Evolutionary conservation across 768 basidiomycete genomes (phyloP), one percentile per base, ranked within the genome.

Genomic region (Boletales sp.): DNA sequence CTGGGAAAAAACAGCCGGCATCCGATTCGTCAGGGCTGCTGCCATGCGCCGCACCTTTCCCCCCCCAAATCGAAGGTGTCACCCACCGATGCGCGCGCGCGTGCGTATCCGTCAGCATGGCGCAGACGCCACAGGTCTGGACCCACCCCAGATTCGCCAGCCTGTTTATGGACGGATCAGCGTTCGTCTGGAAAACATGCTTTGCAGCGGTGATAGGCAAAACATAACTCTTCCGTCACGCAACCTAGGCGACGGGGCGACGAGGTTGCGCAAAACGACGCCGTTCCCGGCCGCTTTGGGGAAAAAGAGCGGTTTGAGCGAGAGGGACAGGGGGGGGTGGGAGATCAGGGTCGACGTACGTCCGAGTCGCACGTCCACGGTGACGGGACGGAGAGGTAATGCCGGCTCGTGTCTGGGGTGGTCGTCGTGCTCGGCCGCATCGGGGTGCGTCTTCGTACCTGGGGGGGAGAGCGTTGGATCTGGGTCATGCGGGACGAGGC

Each of bases 201-300:
- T 12, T 1, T 34, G 25, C 21, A 32, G 36, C 39, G 13, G 21
- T 25, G 15, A 46, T 10, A 10, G n/a, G 18, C 14, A 2, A 50
- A 46, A 47, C 50, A 44, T 50, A 53, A 42, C 54, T 66, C 56
- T 61, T 62, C 65, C 6, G 42, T 18, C 28, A 67, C 54, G 3
- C 54, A 38, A 17, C 55, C 48, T 8, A 57, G 57, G 3, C 51
- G 49, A 33, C 49, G 45, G 44, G 61, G 53, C 4, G 61, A 48
- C 17, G 50, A 54, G 0, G 34, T 60, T 21, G 38, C 50, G 17
- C 41, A 56, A 43, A 50, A 61, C 34, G 57, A 32, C n/a, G n/a
- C n/a, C 14, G 41, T 34, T 12, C 56, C 46, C 12, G 18, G 13
- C 21, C 14, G 49, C 3, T 28, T 38, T 30, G 37, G 18, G 35